Evolutionary conservation across 495 filamentous ascomycete species (phyloP).

Genomic region (Trichoderma gamsii): DNA sequence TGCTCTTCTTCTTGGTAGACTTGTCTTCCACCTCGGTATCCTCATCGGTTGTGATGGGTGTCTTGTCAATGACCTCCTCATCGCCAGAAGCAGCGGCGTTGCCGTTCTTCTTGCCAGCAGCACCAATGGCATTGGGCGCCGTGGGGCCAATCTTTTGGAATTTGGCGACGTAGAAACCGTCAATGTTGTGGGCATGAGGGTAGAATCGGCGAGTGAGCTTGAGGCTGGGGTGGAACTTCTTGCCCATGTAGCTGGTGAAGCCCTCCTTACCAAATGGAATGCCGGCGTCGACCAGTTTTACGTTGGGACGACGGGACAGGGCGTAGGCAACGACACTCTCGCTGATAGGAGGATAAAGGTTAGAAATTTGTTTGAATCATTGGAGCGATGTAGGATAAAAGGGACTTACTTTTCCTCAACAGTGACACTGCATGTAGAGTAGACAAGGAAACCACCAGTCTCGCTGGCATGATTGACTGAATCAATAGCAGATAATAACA

Average conservation of each 20-base stretch:
- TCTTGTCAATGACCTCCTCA: constrained; percentile 43
- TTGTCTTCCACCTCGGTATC: constrained; percentile 35
- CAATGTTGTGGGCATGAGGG: constrained; percentile 92
- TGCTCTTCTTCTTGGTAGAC: background rate
- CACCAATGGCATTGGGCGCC: constrained; percentile 48
- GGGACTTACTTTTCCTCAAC: constrained; percentile 67
- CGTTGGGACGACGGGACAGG: constrained; percentile 82
- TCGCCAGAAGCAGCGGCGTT: constrained; percentile 24
- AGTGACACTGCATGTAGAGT: constrained; percentile 87
- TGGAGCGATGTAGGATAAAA: background rate
- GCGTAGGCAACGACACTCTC: constrained; percentile 92
- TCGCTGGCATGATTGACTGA: constrained; percentile 78
- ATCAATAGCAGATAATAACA: constrained; percentile 89
- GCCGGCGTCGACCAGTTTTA: constrained; percentile 87
- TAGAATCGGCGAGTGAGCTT: constrained; percentile 85
- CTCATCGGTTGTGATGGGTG: constrained; percentile 42
- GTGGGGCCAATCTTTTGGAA: constrained; percentile 86
- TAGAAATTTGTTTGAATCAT: background rate
- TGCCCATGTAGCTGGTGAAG: constrained; percentile 80
- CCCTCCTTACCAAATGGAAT: constrained; percentile 89
- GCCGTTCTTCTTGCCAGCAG: constrained; percentile 31
- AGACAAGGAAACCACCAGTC: constrained; percentile 90
- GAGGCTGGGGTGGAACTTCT: constrained; percentile 80
- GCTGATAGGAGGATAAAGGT: background rate
- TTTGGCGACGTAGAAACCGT: constrained; percentile 97